Conservation (phyloP, 1,139 yeast genomes). For the Suhomyces taliae region DNA sequence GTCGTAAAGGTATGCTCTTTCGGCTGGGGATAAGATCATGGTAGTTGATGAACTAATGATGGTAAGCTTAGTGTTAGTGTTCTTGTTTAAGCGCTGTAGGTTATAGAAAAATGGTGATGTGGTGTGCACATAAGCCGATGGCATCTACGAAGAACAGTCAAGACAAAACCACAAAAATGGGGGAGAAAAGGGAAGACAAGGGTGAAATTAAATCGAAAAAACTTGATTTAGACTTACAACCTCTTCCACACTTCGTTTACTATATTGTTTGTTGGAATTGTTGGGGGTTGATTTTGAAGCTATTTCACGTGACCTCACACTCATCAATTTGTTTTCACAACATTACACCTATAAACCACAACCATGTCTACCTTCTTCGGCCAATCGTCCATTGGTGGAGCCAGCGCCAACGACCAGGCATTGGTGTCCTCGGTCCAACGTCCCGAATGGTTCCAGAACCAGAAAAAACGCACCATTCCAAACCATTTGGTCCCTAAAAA, state of each 20-base stretch:
- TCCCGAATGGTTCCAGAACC: constrained; percentile 56
- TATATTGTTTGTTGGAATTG: too few species aligned
- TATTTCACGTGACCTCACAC: background rate
- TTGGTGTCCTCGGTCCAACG: constrained; percentile 9
- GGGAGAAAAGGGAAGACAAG: too few species aligned
- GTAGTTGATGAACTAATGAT: background rate
- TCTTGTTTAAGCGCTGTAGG: too few species aligned
- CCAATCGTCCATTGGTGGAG: constrained; percentile 5
- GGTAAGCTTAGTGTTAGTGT: too few species aligned
- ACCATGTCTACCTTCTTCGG: constrained; percentile 9
- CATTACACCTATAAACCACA: background rate
- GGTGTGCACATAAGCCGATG: too few species aligned
- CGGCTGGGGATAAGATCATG: constrained; percentile 83
- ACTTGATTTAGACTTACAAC: too few species aligned
- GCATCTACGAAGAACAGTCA: too few species aligned
- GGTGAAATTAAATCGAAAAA: too few species aligned
- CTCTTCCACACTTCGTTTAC: too few species aligned
- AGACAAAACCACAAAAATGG: too few species aligned
- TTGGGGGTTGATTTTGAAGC: too few species aligned
- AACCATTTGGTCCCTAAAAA: constrained; percentile 49
- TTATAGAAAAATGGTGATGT: too few species aligned
- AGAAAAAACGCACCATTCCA: constrained; percentile 60
- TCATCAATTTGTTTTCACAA: background rate
- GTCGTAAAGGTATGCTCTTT: constrained; percentile 74
- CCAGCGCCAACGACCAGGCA: constrained; percentile 5